Evolutionary conservation across 83 land plant species (phyloP), one percentile per base, ranked within the genome.

Genomic region (Picea mariana): DNA sequence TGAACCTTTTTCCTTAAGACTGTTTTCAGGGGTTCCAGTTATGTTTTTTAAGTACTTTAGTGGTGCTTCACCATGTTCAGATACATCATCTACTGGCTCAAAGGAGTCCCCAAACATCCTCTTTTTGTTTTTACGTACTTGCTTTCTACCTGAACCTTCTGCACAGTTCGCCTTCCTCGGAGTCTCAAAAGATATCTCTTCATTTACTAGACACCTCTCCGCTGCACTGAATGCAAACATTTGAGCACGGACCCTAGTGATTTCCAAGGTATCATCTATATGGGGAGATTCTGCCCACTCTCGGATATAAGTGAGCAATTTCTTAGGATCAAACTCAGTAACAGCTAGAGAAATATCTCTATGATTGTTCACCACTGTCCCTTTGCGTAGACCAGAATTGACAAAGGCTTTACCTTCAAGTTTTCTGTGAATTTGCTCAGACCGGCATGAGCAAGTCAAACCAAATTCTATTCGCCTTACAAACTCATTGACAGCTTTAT

Each of bases 391-490:
- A 9, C 93, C 95, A 71, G 87, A 67, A 83, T 88, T 91, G 6
- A 83, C 87, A 72, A 87, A 68, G 31, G 63, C 61, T 72, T 84
- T 90, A 52, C 38, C 75, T 63, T 77, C 84, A 17, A 87, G 24
- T 9, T 71, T 68, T 11, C 67, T 81, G 55, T 73, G 82, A 3
- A 76, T 62, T 42, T 86, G 87, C 68, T 82, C 83, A 18, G 83
- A 82, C 67, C 85, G 24, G 60, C 93, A 89, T 63, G 78, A 55
- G 79, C 92, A 93, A 11, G 80, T 82, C 77, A 91, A 63, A 15
- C 90, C 90, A 13, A 85, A 52, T 82, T 89, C 85, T n/a, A 85
- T 80, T 23, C 93, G 82, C 86, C 93, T 82, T 11, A 88, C 80
- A 27, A 93, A 86, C 65, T 93, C 95, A 20, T 82, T 85, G 65